Conservation (phyloP, 805 yeast species). For the Saturnispora silvae region DNA sequence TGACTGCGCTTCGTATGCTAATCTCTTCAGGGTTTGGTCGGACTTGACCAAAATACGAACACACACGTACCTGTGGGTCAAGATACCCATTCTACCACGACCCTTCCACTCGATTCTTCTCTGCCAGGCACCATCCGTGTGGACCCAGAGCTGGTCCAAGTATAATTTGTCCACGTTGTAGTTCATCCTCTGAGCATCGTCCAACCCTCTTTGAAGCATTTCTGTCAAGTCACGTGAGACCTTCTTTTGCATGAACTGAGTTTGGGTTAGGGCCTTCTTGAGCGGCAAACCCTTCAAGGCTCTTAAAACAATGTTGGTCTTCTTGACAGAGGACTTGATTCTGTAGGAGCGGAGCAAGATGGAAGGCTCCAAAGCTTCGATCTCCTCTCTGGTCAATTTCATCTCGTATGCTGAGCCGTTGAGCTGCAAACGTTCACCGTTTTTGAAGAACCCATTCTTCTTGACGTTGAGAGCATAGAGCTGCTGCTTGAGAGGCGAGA, state of each 20-base stretch:
- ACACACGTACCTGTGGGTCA: constrained; percentile 69
- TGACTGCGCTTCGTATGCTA: constrained; percentile 46
- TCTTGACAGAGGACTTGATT: constrained; percentile 79
- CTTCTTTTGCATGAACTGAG: constrained; percentile 76
- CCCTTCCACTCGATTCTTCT: constrained; percentile 76
- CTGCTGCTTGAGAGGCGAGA: constrained; percentile 62
- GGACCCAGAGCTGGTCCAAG: constrained; percentile 80
- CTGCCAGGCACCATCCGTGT: constrained; percentile 70
- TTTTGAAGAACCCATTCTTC: constrained; percentile 59
- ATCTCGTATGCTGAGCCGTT: constrained; percentile 36
- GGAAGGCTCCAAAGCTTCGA: constrained; percentile 77
- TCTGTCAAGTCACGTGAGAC: constrained; percentile 72
- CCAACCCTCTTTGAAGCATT: constrained; percentile 59
- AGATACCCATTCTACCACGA: constrained; percentile 80
- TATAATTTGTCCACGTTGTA: constrained; percentile 53
- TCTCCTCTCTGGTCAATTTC: constrained; percentile 50
- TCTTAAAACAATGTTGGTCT: constrained; percentile 71
- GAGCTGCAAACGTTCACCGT: constrained; percentile 39
- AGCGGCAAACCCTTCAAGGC: constrained; percentile 63
- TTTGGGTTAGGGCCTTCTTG: constrained; percentile 78
- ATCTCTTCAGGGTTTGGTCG: constrained; percentile 49
- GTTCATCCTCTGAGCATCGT: constrained; percentile 54
- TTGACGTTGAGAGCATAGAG: constrained; percentile 53
- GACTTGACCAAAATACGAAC: constrained; percentile 68
- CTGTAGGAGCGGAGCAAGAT: constrained; percentile 74